Evolutionary conservation across 805 yeast genomes (phyloP), one percentile per base, ranked within the genome.

Genomic region (Candida railenensis): DNA sequence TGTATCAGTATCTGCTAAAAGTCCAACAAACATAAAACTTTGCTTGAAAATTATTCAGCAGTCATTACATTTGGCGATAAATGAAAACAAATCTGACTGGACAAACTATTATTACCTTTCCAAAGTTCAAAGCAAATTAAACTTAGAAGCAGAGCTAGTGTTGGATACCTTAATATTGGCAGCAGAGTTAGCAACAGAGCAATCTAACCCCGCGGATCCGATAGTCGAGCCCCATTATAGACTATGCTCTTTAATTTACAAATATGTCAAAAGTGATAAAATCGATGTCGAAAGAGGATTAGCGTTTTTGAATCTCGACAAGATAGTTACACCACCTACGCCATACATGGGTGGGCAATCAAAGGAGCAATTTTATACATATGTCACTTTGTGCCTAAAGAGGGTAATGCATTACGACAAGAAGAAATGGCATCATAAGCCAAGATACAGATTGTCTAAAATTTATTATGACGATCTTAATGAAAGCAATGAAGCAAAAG

Each of bases 391-490:
- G 0, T 62, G 80, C 5, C 61, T 89, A 36, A 66, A 66, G 34
- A 77, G 69, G 47, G 58, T 89, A 2, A 63, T 76, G 15, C 43
- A 68, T 0, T 65, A 78, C 9, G 98, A 92, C 60, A 90, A 86
- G 59, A 87, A 83, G 59, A 87, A 82, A 44, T 90, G 97, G 97
- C 96, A 90, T 44, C 98, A 94, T 59, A 78, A 87, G 44, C 95
- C 97, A 1, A 74, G 80, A 2, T 90, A 77, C 57, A 71, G 90
- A 50, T 68, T 87, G 14, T 89, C 97, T 0, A 73, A 67, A 44
- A 81, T 91, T 9, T 75, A 67, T 44, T 80, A 81, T 1, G 85
- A 82, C 3, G 19, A 19, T 12, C 73, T 80, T 34, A 63, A 73
- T 1, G 82, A 87, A 47, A 51, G 66, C 5, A 64, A 66, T 2